A percentile compares a stretch with the other conserved stretches of the same genome.
Evolutionary conservation across 2,329 filamentous ascomycete genomes (phyloP).

Genomic region (Hymenoscyphus albidus): DNA sequence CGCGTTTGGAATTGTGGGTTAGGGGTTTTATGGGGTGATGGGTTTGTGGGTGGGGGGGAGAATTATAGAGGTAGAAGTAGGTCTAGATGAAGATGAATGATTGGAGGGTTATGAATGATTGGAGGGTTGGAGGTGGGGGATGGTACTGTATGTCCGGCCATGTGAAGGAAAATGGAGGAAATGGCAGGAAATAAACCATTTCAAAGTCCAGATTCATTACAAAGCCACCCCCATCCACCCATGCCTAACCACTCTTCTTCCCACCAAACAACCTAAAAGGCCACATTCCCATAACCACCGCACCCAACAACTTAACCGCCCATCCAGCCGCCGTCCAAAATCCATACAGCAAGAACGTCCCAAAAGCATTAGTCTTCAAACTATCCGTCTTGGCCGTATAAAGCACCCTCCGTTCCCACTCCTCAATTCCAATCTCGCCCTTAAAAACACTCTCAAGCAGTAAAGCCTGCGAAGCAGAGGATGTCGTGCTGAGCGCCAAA

Average conservation of each 20-base stretch:
- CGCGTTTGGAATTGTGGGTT: too few relatives aligned
- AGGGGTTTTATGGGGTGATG: too few relatives aligned
- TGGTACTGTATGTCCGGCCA: too few relatives aligned
- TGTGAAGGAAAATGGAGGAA: too few relatives aligned
- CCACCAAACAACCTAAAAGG: not conserved
- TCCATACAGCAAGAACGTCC: not conserved
- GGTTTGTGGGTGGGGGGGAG: too few relatives aligned
- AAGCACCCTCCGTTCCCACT: slow-evolving; percentile 4
- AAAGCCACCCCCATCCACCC: too few relatives aligned
- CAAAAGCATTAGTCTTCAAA: slow-evolving; percentile 1
- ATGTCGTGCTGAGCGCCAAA: slow-evolving; percentile 42
- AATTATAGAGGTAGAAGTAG: too few relatives aligned
- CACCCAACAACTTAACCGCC: not conserved
- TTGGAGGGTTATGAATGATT: too few relatives aligned
- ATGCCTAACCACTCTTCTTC: not conserved
- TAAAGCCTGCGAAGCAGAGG: slow-evolving; percentile 35
- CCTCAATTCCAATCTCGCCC: slow-evolving; percentile 17
- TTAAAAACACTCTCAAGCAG: slow-evolving; percentile 17
- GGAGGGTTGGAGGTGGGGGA: too few relatives aligned
- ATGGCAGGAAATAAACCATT: too few relatives aligned
- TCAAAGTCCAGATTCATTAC: too few relatives aligned
- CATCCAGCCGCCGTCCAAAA: not conserved
- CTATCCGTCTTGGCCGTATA: slow-evolving; percentile 18
- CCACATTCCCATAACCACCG: not conserved
- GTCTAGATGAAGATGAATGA: too few relatives aligned